These are phyloP conservation scores for Geranomyces variabilis DNA, from an alignment of 192 early-diverging fungal genomes.

Conservation along the genomic window DNA sequence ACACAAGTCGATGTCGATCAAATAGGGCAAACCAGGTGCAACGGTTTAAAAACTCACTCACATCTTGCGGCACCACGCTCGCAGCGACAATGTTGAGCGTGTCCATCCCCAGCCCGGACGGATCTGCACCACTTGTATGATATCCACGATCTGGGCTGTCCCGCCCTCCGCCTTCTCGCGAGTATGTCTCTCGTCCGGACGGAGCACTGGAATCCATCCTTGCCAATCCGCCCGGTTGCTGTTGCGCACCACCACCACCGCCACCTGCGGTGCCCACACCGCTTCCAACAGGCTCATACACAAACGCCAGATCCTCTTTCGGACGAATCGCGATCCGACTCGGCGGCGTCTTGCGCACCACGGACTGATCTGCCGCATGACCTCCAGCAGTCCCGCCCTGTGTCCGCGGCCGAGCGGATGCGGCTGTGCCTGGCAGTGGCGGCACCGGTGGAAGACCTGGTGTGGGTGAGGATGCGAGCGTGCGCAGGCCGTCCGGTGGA, in stretches of 20 bases:
- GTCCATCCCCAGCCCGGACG: background rate
- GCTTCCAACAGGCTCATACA: slow-evolving; percentile 37
- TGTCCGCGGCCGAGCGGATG: no score
- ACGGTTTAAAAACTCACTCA: background rate
- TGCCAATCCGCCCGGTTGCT: no score
- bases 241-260: no score
- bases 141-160: no score
- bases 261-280: no score
- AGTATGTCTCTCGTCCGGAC: no score
- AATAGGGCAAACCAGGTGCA: background rate
- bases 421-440: no score
- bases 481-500: background rate
- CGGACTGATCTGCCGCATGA: background rate
- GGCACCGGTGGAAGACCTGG: no score
- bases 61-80: slow-evolving; percentile 8
- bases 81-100: background rate
- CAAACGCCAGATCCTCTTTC: slow-evolving; percentile 43
- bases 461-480: no score
- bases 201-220: no score
- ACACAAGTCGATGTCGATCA: background rate
- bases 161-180: no score
- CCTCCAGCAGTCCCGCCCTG: background rate
- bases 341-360: slow-evolving; percentile 8
- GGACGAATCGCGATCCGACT: background rate
- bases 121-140: no score